These are phyloP conservation scores for Cutaneotrichosporon curvatum DNA, from an alignment of 1,284 basidiomycete genomes.

Conservation along the genomic window DNA sequence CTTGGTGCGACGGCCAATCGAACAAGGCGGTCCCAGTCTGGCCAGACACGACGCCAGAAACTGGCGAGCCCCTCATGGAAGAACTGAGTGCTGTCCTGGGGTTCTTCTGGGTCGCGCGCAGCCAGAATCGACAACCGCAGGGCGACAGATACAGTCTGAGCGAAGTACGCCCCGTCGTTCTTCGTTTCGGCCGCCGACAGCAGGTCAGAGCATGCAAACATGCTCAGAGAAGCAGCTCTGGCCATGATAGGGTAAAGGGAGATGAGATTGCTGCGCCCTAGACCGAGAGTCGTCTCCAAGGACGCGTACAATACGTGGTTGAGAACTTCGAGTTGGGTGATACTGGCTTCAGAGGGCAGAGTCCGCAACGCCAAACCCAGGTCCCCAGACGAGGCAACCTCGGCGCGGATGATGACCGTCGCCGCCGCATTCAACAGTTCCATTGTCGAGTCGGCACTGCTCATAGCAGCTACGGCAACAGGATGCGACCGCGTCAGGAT, in stretches of 20 bases:
- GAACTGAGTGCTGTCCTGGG: constrained; percentile 2
- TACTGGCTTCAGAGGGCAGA: constrained; percentile 18
- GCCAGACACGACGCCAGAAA: constrained; percentile 36
- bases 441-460: constrained; percentile 17
- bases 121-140: constrained; percentile 26
- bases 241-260: constrained; percentile 32
- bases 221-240: constrained; percentile 23
- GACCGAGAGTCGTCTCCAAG: constrained; percentile 12
- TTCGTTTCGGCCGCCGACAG: constrained; percentile 23
- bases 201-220: constrained; percentile 29
- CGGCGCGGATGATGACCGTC: constrained; percentile 24
- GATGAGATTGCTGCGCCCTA: constrained; percentile 14
- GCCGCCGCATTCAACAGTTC: constrained; percentile 18
- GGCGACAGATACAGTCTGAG: constrained; percentile 25
- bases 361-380: constrained; percentile 13
- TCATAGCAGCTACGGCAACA: constrained; percentile 1
- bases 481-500: constrained; percentile 29
- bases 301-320: constrained; percentile 28
- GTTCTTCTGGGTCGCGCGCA: constrained; percentile 2
- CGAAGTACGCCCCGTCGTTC: constrained; percentile 27
- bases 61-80: constrained; percentile 16
- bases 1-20: constrained; percentile 20
- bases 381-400: constrained; percentile 18
- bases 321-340: constrained; percentile 25
- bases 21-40: constrained; percentile 35